phyloP scores from a whole-genome alignment of 2,329 filamentous ascomycete species.

The Ramularia endophylla region DNA sequence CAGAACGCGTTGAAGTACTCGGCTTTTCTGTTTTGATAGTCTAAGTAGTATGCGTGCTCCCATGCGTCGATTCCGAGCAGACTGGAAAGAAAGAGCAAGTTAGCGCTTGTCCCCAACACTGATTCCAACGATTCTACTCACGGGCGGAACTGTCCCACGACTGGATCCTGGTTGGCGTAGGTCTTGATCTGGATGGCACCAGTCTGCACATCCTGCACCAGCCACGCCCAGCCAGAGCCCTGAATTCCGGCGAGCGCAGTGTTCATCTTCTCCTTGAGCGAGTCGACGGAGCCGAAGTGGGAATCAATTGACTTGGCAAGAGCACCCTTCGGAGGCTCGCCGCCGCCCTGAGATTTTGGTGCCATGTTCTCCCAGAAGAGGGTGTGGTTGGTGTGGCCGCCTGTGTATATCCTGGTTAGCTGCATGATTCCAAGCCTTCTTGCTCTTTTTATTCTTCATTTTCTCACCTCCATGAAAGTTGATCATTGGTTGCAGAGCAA shows the following conservation, averaged over 20 bases:
- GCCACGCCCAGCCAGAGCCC: slow-evolving; percentile 70
- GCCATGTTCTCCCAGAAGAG: slow-evolving; percentile 67
- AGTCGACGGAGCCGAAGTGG: slow-evolving; percentile 53
- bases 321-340: slow-evolving; percentile 55
- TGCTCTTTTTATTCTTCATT: no score
- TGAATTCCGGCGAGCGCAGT: slow-evolving; percentile 59
- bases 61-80: slow-evolving; percentile 88
- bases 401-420: slow-evolving; percentile 23
- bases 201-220: slow-evolving; percentile 61
- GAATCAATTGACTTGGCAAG: slow-evolving; percentile 54
- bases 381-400: slow-evolving; percentile 61
- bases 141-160: slow-evolving; percentile 75
- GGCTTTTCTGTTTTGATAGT: slow-evolving; percentile 95
- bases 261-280: slow-evolving; percentile 59
- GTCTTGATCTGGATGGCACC: slow-evolving; percentile 66
- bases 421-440: neutral
- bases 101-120: no score
- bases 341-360: slow-evolving; percentile 61
- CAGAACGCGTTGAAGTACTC: slow-evolving; percentile 93
- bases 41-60: slow-evolving; percentile 94
- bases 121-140: no score
- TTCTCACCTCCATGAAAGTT: slow-evolving; percentile 58
- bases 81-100: no score
- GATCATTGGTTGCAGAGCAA: slow-evolving; percentile 53
- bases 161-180: slow-evolving; percentile 82